Conservation (phyloP, 2,329 filamentous ascomycete genomes). For the Nothophoma quercina region DNA sequence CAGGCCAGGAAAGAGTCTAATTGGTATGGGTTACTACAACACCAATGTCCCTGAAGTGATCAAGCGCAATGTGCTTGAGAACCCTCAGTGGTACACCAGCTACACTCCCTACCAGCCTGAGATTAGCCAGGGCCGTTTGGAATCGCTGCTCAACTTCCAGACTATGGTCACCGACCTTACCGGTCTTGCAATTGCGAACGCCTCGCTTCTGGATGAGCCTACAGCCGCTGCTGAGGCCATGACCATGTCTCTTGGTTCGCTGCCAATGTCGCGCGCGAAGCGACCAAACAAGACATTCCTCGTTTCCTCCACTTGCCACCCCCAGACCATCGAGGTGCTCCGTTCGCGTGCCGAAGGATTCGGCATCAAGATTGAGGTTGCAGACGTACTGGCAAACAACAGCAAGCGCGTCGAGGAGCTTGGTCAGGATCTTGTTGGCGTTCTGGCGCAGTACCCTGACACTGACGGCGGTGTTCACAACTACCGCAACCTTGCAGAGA, state of each 20-base stretch:
- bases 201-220: conserved; percentile 87
- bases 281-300: conserved; percentile 80
- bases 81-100: conserved; percentile 96
- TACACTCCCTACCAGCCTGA: conserved; percentile 98
- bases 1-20: conserved; percentile 71
- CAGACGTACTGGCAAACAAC: conserved; percentile 73
- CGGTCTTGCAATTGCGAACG: conserved; percentile 85
- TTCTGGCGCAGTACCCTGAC: conserved; percentile 94
- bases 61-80: conserved; percentile 90
- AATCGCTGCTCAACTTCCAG: conserved; percentile 95
- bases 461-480: conserved; percentile 82
- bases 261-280: conserved; percentile 76
- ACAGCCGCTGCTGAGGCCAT: conserved; percentile 95
- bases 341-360: conserved; percentile 89
- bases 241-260: conserved; percentile 84
- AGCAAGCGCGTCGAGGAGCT: conserved; percentile 73
- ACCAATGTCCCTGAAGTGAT: conserved; percentile 90
- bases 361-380: conserved; percentile 77
- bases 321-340: conserved; percentile 85
- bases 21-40: conserved; percentile 87
- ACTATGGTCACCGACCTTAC: conserved; percentile 91
- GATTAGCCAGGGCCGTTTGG: conserved; percentile 92
- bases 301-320: conserved; percentile 82
- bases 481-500: conserved; percentile 75
- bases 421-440: conserved; percentile 84